Evolutionary conservation across 257 asterid genomes (phyloP).

Genomic region (Ehretia macrophylla): DNA sequence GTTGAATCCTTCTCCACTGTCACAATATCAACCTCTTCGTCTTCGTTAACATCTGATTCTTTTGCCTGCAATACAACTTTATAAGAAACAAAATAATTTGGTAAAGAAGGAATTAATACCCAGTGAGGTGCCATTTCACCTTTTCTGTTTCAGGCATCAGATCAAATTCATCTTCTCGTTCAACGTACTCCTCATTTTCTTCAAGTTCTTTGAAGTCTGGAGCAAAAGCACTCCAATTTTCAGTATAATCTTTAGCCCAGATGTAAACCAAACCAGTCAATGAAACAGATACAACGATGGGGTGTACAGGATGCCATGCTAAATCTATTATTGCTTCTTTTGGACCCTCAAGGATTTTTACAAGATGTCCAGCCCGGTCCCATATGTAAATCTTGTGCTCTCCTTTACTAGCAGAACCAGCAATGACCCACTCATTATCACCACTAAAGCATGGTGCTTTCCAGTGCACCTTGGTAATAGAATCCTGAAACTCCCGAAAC

Average conservation of each 20-base stretch:
- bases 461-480: slow-evolving; percentile 87
- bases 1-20: slow-evolving; percentile 66
- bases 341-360: slow-evolving; percentile 92
- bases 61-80: slow-evolving; percentile 48
- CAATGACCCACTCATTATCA: slow-evolving; percentile 92
- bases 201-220: slow-evolving; percentile 93
- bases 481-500: slow-evolving; percentile 80
- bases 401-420: slow-evolving; percentile 94
- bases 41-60: slow-evolving; percentile 65
- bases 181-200: slow-evolving; percentile 93
- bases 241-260: slow-evolving; percentile 97
- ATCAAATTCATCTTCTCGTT: slow-evolving; percentile 90
- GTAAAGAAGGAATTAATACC: slow-evolving; percentile 5
- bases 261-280: slow-evolving; percentile 77
- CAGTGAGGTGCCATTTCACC: slow-evolving; percentile 23
- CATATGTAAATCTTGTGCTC: slow-evolving; percentile 96
- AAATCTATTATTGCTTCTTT: slow-evolving; percentile 84
- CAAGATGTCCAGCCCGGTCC: slow-evolving; percentile 94
- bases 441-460: slow-evolving; percentile 96
- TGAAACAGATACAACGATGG: slow-evolving; percentile 82
- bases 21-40: slow-evolving; percentile 68
- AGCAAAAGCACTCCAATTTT: slow-evolving; percentile 98
- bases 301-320: slow-evolving; percentile 93
- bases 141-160: slow-evolving; percentile 66
- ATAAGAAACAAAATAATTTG: slow-evolving; percentile 12